These are phyloP conservation scores for Pyrenochaeta sp. DNA, from an alignment of 2,329 filamentous ascomycete genomes.

Conservation along the genomic window DNA sequence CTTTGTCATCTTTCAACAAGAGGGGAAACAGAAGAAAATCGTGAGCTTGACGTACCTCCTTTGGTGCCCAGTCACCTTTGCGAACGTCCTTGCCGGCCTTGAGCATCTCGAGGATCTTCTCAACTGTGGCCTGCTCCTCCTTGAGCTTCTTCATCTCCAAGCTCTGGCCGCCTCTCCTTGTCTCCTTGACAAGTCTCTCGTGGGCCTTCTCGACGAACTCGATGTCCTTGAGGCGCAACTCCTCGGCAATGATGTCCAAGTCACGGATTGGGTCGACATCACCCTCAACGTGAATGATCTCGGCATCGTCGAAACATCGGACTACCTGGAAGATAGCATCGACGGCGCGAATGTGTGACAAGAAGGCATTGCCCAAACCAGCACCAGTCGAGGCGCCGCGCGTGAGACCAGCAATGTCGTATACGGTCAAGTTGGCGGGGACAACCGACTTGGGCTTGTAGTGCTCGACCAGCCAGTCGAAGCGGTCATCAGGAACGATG, in stretches of 20 bases:
- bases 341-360: constrained; percentile 97
- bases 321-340: constrained; percentile 98
- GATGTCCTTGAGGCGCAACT: constrained; percentile 96
- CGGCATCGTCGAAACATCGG: constrained; percentile 96
- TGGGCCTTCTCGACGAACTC: constrained; percentile 97
- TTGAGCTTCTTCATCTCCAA: constrained; percentile 97
- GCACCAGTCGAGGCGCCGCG: constrained; percentile 95
- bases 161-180: constrained; percentile 89
- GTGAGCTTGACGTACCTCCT: constrained; percentile 77
- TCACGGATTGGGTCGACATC: constrained; percentile 96
- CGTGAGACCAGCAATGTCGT: constrained; percentile 97
- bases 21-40: constrained; percentile 17
- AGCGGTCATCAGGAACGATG: constrained; percentile 93
- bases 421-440: constrained; percentile 97
- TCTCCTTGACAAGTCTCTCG: constrained; percentile 92
- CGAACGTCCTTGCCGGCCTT: constrained; percentile 92
- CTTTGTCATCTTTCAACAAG: constrained; percentile 91
- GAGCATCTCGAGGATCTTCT: constrained; percentile 84
- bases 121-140: constrained; percentile 91
- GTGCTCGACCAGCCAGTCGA: constrained; percentile 93
- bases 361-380: constrained; percentile 95
- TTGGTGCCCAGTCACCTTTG: constrained; percentile 86
- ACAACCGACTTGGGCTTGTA: constrained; percentile 98
- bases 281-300: constrained; percentile 99
- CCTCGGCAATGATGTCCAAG: constrained; percentile 94